Conservation (phyloP, 148 eudicot species). For the Heliamphora exappendiculata region DNA sequence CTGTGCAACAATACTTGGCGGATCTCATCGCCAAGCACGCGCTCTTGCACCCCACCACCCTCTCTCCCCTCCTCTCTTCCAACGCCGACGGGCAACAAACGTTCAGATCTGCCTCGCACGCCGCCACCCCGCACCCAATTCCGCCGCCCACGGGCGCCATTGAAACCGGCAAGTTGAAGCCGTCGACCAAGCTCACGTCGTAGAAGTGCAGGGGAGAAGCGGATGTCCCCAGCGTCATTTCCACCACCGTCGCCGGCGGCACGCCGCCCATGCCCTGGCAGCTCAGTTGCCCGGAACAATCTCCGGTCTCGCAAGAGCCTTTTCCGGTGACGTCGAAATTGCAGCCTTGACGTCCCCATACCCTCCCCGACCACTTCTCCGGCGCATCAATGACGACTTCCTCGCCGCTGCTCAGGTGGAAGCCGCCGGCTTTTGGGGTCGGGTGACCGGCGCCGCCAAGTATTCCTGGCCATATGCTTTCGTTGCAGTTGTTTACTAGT, state of each 20-base stretch:
- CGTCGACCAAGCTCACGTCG: slow-evolving; percentile 85
- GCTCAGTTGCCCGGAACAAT: slow-evolving; percentile 53
- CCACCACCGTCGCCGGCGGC: slow-evolving; percentile 84
- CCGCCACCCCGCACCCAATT: slow-evolving; percentile 63
- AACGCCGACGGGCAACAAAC: slow-evolving; percentile 74
- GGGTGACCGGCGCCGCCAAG: slow-evolving; percentile 69
- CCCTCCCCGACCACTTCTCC: slow-evolving; percentile 82
- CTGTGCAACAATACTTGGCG: slow-evolving; percentile 74
- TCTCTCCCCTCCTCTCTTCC: slow-evolving; percentile 43
- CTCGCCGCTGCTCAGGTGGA: slow-evolving; percentile 53
- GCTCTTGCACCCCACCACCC: slow-evolving; percentile 78
- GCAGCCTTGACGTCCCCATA: slow-evolving; percentile 79
- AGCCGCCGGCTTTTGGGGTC: slow-evolving; percentile 68
- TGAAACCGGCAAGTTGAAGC: slow-evolving; percentile 78
- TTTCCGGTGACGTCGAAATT: slow-evolving; percentile 44
- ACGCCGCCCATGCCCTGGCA: slow-evolving; percentile 64
- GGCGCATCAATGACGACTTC: slow-evolving; percentile 64
- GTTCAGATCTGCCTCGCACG: slow-evolving; percentile 67
- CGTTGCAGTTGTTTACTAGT: slow-evolving; percentile 80
- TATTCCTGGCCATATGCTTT: slow-evolving; percentile 74
- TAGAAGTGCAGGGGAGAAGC: slow-evolving; percentile 77
- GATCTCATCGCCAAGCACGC: slow-evolving; percentile 77
- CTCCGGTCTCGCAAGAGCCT: slow-evolving; percentile 75
- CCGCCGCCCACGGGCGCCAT: slow-evolving; percentile 80
- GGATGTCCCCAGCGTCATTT: slow-evolving; percentile 78